Conservation (phyloP, 805 yeast species). For the Ogataea thermomethanolica region DNA sequence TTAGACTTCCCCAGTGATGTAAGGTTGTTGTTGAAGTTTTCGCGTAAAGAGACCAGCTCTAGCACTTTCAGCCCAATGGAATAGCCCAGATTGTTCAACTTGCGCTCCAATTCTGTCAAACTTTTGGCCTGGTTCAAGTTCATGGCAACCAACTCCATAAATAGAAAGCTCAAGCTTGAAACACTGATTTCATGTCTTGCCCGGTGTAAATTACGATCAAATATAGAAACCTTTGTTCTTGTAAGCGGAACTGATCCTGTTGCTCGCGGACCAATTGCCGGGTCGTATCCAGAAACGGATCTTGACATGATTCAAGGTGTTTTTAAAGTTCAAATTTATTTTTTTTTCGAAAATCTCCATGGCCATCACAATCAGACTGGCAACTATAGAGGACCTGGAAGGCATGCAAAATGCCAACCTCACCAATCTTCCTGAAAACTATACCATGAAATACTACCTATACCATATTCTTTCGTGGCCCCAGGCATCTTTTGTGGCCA, state of each 20-base stretch:
- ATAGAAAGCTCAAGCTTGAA: conserved; percentile 64
- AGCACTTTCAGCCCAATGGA: conserved; percentile 68
- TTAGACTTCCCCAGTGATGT: conserved; percentile 58
- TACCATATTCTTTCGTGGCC: conserved; percentile 97
- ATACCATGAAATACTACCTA: conserved; percentile 86
- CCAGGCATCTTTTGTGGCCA: conserved; percentile 93
- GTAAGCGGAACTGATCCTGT: conserved; percentile 18
- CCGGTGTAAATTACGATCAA: conserved; percentile 67
- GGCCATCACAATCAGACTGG: conserved; percentile 87
- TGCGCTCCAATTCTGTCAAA: conserved; percentile 58
- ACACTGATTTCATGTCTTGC: conserved; percentile 64
- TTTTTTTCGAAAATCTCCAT: conserved; percentile 31
- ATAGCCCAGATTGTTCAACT: conserved; percentile 70
- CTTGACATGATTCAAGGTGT: conserved; percentile 14
- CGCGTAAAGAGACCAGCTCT: conserved; percentile 67
- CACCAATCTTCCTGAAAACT: conserved; percentile 92
- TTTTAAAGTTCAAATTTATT: neutral
- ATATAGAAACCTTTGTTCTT: conserved; percentile 39
- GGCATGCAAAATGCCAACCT: conserved; percentile 95
- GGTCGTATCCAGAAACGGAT: conserved; percentile 28
- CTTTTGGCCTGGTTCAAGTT: conserved; percentile 60
- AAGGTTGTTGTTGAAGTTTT: conserved; percentile 45
- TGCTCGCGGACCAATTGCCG: conserved; percentile 29
- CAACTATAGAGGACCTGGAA: conserved; percentile 80
- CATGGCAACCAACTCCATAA: conserved; percentile 67